Evolutionary conservation across 2,329 filamentous ascomycete genomes (phyloP), one percentile per base, ranked within the genome.

Genomic region (Gnomoniopsis smithogilvyi): DNA sequence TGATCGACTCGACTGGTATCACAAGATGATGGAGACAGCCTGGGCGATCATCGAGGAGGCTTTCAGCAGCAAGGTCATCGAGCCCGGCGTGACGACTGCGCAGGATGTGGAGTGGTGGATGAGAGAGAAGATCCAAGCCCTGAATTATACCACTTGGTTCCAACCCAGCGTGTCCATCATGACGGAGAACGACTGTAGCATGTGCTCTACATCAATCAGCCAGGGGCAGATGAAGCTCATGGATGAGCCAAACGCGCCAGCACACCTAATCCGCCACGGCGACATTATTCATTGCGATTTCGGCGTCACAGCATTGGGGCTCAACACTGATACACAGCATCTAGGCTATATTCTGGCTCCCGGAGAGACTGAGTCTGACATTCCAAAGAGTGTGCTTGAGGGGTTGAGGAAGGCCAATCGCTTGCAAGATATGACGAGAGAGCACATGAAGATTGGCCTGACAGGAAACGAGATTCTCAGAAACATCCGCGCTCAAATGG

Each of bases 131-230:
- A 73, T 80, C 22, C 76, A 79, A 66, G 70, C 72, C 33, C 69
- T 78, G 56, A 80, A 81, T 65, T 80, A 80, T 68, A 78, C 76
- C 6, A 81, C 79, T 4, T 82, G 79, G 79, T 81, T 81, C 64
- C 77, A 80, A 19, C 78, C 78, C 2, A 69, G 70, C 56, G 78
- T 81, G 17, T 74, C 68, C 50, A 72, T 81, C 56, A 63, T 81
- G 22, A 70, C 68, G 2, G 69, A 68, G 41, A 63, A 67, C 24
- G 67, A 65, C 12, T 64, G 66, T 43, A 60, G 53, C 17, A 57
- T 55, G 55, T 58, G 36, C 38, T 54, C 50, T 21, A 36, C 30
- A 22, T 36, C 51, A 38, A 19, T 8, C 15, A 46, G 46, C 3
- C 14, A 14, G n/a, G 26, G 47, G 47, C 33, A 17, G 22, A 51